Evolutionary conservation across 1,284 basidiomycete species (phyloP).

Genomic region (Termitomyces sp.): DNA sequence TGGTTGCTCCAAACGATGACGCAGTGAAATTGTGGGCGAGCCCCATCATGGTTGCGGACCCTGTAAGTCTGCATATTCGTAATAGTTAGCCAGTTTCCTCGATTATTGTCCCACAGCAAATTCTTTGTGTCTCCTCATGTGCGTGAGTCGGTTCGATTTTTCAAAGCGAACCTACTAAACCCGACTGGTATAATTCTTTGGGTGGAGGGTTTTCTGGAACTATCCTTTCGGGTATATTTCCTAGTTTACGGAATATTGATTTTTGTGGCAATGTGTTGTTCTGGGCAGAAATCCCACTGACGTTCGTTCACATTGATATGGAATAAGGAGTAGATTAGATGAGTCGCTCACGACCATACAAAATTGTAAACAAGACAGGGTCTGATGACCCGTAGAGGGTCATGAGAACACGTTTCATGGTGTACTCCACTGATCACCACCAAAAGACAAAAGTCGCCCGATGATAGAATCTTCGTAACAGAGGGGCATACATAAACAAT

Average conservation of each 20-base stretch:
- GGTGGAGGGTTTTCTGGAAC: background rate
- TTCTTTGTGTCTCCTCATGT: background rate
- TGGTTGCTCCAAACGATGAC: background rate
- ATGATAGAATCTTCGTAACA: slow-evolving; percentile 17
- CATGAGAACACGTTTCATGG: slow-evolving; percentile 13
- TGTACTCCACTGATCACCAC: slow-evolving; percentile 9
- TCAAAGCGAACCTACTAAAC: background rate
- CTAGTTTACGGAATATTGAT: background rate
- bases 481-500: slow-evolving; percentile 18
- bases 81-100: background rate
- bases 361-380: slow-evolving; percentile 6
- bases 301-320: background rate
- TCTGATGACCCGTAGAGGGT: slow-evolving; percentile 14
- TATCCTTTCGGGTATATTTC: background rate
- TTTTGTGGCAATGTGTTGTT: background rate
- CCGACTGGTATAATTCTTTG: background rate
- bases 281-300: background rate
- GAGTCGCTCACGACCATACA: background rate
- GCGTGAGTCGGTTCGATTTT: background rate
- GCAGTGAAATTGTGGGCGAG: background rate
- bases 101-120: background rate
- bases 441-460: slow-evolving; percentile 12
- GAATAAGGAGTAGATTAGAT: slow-evolving; percentile 2
- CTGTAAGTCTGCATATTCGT: background rate
- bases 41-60: background rate